These are phyloP conservation scores for Didymosphaeria variabile DNA, from an alignment of 2,329 filamentous ascomycete species.

Conservation along the genomic window DNA sequence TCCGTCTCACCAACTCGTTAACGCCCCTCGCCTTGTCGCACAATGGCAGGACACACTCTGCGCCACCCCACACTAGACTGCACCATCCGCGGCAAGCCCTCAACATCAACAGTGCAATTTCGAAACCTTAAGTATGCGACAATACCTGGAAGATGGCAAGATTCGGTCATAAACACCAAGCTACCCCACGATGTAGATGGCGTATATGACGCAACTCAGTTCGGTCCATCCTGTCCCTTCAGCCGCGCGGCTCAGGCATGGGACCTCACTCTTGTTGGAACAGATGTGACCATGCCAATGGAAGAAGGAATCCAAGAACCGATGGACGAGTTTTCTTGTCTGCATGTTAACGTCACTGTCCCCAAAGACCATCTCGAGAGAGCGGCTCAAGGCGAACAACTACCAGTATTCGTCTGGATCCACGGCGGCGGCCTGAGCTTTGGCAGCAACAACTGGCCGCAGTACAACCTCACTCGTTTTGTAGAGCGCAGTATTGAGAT, in stretches of 20 bases:
- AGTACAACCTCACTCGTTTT: conserved; percentile 57
- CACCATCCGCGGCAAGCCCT: conserved; percentile 30
- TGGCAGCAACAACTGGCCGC: conserved; percentile 63
- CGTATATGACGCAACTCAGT: conserved; percentile 43
- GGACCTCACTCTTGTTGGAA: conserved; percentile 37
- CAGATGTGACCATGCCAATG: conserved; percentile 23
- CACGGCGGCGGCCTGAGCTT: conserved; percentile 63
- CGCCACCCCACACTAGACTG: conserved; percentile 26
- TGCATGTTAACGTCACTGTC: conserved; percentile 46
- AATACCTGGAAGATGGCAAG: conserved; percentile 44
- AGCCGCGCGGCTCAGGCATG: conserved; percentile 39
- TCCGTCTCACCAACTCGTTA: background rate
- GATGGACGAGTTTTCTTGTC: conserved; percentile 48
- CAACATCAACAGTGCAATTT: conserved; percentile 39
- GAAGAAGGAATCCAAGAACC: conserved; percentile 31
- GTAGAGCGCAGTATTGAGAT: conserved; percentile 55
- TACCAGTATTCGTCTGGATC: conserved; percentile 63
- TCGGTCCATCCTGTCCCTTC: conserved; percentile 51
- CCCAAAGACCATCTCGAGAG: conserved; percentile 27
- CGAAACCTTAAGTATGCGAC: conserved; percentile 48
- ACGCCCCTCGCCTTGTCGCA: background rate
- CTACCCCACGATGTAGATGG: conserved; percentile 19
- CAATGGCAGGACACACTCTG: conserved; percentile 17
- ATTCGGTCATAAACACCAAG: conserved; percentile 32
- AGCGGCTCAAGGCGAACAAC: conserved; percentile 14